Conservation (phyloP, 805 yeast genomes). For the Brettanomyces nanus region DNA sequence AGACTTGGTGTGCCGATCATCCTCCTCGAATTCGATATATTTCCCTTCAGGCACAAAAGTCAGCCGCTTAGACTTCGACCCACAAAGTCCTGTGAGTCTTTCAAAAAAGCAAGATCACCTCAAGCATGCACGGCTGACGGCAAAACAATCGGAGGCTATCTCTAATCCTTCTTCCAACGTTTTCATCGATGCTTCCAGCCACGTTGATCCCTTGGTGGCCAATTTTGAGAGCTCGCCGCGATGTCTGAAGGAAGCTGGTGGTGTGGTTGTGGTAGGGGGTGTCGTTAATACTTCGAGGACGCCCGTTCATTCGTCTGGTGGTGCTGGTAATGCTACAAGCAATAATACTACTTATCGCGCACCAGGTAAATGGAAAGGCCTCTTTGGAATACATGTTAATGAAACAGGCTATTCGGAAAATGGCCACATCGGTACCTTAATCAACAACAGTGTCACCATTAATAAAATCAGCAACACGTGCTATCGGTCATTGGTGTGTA, state of each 20-base stretch:
- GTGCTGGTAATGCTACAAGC: conserved; percentile 13
- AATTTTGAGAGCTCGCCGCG: conserved; percentile 57
- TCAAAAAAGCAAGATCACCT: too few relatives aligned
- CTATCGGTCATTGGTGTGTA: conserved; percentile 63
- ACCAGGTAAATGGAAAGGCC: conserved; percentile 45
- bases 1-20: conserved; percentile 53
- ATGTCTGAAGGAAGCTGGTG: conserved; percentile 55
- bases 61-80: conserved; percentile 8
- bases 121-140: too few relatives aligned
- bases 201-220: conserved; percentile 27
- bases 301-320: conserved; percentile 22
- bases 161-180: background rate
- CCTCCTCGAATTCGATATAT: conserved; percentile 37
- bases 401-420: conserved; percentile 39
- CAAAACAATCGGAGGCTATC: too few relatives aligned
- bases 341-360: background rate
- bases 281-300: conserved; percentile 15
- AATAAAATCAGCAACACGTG: conserved; percentile 34
- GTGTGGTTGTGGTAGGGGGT: conserved; percentile 42
- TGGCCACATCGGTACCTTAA: conserved; percentile 65
- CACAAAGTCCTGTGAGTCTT: background rate
- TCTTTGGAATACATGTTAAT: conserved; percentile 49
- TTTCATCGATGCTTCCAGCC: background rate
- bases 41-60: conserved; percentile 54
- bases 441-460: conserved; percentile 70